Conservation (phyloP, 257 asterid genomes). For the Primulina huaijiensis region DNA sequence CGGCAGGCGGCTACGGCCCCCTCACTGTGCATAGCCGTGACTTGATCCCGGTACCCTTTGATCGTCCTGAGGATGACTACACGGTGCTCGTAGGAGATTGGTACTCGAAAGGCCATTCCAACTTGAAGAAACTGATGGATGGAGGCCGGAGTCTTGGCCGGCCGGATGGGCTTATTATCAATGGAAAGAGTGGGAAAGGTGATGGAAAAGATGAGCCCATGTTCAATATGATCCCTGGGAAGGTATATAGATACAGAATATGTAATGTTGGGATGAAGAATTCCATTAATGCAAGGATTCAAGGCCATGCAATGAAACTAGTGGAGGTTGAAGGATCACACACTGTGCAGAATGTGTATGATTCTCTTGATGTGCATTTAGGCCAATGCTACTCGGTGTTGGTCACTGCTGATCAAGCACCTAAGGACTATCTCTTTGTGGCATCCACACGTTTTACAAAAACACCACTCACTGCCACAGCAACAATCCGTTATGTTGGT, state of each 20-base stretch:
- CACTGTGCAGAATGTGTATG: slow-evolving; percentile 52
- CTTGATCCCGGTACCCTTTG: slow-evolving; percentile 58
- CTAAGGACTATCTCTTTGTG: slow-evolving; percentile 42
- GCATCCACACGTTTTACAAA: slow-evolving; percentile 56
- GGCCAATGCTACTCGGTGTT: slow-evolving; percentile 52
- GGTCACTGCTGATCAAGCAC: slow-evolving; percentile 44
- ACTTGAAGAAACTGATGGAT: slow-evolving; percentile 34
- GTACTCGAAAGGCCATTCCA: slow-evolving; percentile 40
- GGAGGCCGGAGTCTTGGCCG: slow-evolving; percentile 36
- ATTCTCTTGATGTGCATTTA: slow-evolving; percentile 51
- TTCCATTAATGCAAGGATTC: slow-evolving; percentile 42
- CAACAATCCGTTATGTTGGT: slow-evolving; percentile 39
- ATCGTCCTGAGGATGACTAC: slow-evolving; percentile 45
- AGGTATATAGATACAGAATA: slow-evolving; percentile 47
- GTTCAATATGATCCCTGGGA: slow-evolving; percentile 37
- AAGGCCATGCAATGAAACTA: slow-evolving; percentile 41
- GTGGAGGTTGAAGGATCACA: slow-evolving; percentile 66
- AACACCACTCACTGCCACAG: slow-evolving; percentile 28
- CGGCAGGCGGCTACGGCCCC: slow-evolving; percentile 56
- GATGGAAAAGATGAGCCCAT: slow-evolving; percentile 41
- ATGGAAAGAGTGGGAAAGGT: slow-evolving; percentile 37
- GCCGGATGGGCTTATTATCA: slow-evolving; percentile 47
- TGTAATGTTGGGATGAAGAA: slow-evolving; percentile 59
- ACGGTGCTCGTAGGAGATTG: slow-evolving; percentile 51
- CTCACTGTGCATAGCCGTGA: slow-evolving; percentile 42